These are phyloP conservation scores for Pythium chondricola DNA, from an alignment of 352 stramenopile species.

Conservation along the genomic window DNA sequence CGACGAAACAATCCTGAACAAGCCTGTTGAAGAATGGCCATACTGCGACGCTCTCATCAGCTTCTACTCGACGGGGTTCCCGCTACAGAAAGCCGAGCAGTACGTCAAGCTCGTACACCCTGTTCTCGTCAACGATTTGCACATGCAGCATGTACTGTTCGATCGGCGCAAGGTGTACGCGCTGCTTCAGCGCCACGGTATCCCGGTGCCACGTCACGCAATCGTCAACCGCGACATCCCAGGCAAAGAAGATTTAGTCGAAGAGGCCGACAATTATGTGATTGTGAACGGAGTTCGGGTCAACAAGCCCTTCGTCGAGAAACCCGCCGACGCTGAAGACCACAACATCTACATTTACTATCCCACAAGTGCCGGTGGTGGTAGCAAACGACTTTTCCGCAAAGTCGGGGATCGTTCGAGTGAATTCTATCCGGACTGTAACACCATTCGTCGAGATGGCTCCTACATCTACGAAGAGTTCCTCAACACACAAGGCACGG, in stretches of 20 bases:
- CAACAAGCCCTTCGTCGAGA: slow-evolving; percentile 99
- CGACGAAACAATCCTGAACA: slow-evolving; percentile 94
- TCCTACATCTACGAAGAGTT: slow-evolving; percentile 98
- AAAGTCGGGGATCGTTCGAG: slow-evolving; percentile 93
- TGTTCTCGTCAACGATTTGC: slow-evolving; percentile 97
- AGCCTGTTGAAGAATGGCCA: slow-evolving; percentile 93
- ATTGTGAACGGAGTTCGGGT: slow-evolving; percentile 94
- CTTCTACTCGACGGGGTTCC: slow-evolving; percentile 98
- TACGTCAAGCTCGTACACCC: slow-evolving; percentile 95
- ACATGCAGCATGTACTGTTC: slow-evolving; percentile 95
- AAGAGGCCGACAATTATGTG: slow-evolving; percentile 81
- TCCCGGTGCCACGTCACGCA: slow-evolving; percentile 95
- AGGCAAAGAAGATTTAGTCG: slow-evolving; percentile 51
- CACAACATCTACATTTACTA: slow-evolving; percentile 99
- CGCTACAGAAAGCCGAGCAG: slow-evolving; percentile 94
- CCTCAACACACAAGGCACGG: slow-evolving; percentile 98
- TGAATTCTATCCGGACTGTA: slow-evolving; percentile 97
- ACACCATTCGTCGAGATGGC: slow-evolving; percentile 92
- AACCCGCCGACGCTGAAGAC: slow-evolving; percentile 98
- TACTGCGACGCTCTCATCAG: slow-evolving; percentile 97
- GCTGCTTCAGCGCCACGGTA: slow-evolving; percentile 90
- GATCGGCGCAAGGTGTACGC: slow-evolving; percentile 96
- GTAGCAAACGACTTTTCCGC: slow-evolving; percentile 98
- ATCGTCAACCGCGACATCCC: slow-evolving; percentile 93
- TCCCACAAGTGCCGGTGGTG: slow-evolving; percentile 94